A percentile compares a stretch with the other conserved stretches of the same genome.
Conservation (phyloP, 495 filamentous ascomycete genomes). For the Chaetomium fimeti region DNA sequence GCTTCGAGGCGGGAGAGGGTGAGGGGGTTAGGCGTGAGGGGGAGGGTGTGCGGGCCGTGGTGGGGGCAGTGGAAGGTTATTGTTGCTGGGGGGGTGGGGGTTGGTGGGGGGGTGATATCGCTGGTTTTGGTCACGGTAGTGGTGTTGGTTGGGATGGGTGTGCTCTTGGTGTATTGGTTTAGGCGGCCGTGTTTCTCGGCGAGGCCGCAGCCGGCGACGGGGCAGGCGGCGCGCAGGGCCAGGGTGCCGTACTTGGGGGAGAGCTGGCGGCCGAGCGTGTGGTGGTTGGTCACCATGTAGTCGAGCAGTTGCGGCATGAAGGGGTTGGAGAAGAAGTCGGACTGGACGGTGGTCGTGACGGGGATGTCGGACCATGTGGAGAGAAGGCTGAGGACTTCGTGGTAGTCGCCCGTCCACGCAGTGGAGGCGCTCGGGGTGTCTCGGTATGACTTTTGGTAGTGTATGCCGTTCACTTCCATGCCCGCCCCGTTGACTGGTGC, state of each 20-base stretch:
- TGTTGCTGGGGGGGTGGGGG: slow-evolving; percentile 12
- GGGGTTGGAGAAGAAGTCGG: slow-evolving; percentile 24
- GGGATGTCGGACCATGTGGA: slow-evolving; percentile 28
- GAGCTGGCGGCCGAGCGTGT: slow-evolving; percentile 27
- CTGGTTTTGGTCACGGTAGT: neutral
- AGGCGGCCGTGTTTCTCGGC: slow-evolving; percentile 22
- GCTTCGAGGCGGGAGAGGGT: slow-evolving; percentile 29
- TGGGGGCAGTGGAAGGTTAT: slow-evolving; percentile 1
- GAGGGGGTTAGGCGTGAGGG: neutral
- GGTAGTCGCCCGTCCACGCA: slow-evolving; percentile 18
- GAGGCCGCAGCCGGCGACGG: slow-evolving; percentile 28
- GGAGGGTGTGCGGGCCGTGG: slow-evolving; percentile 21
- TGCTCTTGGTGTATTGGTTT: slow-evolving; percentile 23
- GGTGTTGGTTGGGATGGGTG: slow-evolving; percentile 17
- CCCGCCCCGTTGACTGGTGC: slow-evolving; percentile 27
- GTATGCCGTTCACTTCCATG: slow-evolving; percentile 21
- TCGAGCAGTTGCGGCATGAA: slow-evolving; percentile 21
- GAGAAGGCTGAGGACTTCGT: slow-evolving; percentile 21
- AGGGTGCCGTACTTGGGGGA: slow-evolving; percentile 33
- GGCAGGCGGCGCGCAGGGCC: slow-evolving; percentile 32
- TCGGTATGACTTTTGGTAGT: slow-evolving; percentile 32
- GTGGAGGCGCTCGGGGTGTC: slow-evolving; percentile 13
- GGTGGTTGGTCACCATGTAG: slow-evolving; percentile 21
- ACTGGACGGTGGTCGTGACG: slow-evolving; percentile 17
- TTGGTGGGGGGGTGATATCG: slow-evolving; percentile 17